These are phyloP conservation scores for Sanguinoderma infundibulare DNA, from an alignment of 1,284 basidiomycete species.

Conservation along the genomic window DNA sequence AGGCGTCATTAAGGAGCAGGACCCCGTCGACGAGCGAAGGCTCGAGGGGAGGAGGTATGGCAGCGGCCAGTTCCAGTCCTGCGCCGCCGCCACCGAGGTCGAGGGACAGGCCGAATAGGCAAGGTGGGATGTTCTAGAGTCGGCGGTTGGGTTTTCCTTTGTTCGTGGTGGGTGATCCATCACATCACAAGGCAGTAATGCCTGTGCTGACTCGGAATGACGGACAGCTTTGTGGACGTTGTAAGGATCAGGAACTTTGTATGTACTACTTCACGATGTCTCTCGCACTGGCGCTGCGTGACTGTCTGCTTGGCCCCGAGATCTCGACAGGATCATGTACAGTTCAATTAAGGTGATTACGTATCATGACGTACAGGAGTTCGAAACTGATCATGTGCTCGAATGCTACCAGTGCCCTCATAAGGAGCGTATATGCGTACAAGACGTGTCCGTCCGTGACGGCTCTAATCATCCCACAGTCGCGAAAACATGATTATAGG, in stretches of 20 bases:
- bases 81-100: slow-evolving; percentile 65
- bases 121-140: too few relatives aligned
- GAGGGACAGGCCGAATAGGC: slow-evolving; percentile 49
- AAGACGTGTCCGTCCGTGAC: neutral
- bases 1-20: slow-evolving; percentile 27
- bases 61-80: slow-evolving; percentile 39
- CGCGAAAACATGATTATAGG: neutral
- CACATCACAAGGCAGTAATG: too few relatives aligned
- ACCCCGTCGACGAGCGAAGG: slow-evolving; percentile 30
- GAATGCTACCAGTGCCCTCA: neutral
- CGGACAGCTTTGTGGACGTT: neutral
- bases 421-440: slow-evolving; percentile 1
- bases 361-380: neutral
- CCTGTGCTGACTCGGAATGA: neutral
- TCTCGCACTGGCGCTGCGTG: neutral
- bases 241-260: neutral
- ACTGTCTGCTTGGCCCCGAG: neutral
- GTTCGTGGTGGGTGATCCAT: too few relatives aligned
- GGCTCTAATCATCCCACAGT: neutral
- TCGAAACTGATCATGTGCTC: neutral
- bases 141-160: too few relatives aligned
- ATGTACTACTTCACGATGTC: neutral
- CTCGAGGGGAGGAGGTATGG: slow-evolving; percentile 39
- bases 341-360: neutral
- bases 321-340: neutral